phyloP scores from a whole-genome alignment of 257 asterid genomes.

The Solanum okadae region DNA sequence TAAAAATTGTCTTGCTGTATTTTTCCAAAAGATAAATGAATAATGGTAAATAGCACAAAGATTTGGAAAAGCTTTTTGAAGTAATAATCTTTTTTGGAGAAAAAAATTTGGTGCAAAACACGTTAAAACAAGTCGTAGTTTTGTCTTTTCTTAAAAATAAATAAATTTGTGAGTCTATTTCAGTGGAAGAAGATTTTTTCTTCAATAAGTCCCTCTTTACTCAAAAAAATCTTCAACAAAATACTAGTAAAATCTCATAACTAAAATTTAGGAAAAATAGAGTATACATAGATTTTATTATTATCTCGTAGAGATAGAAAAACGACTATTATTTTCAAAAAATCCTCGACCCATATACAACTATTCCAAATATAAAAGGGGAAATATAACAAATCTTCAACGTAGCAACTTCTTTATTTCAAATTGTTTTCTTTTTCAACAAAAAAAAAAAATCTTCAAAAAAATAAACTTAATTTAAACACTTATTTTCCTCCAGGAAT shows the following conservation, averaged over 20 bases:
- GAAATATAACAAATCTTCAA: too few species aligned
- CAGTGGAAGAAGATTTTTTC: not conserved
- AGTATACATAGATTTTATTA: fast-evolving
- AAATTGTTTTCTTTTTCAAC: not conserved
- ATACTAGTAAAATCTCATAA: not conserved
- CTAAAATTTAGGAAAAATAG: fast-evolving
- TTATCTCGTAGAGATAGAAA: too few species aligned
- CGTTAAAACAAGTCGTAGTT: not conserved
- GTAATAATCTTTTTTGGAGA: not conserved
- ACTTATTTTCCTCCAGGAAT: not conserved
- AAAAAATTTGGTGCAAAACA: not conserved
- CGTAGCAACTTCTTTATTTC: not conserved
- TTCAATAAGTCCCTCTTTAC: not conserved
- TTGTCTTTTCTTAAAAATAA: not conserved
- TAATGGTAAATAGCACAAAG: not conserved
- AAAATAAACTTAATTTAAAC: not conserved
- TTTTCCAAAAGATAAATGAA: not conserved
- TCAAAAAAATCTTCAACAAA: not conserved
- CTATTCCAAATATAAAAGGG: too few species aligned
- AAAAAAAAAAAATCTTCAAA: not conserved
- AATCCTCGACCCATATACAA: not conserved
- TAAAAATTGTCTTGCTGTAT: not conserved
- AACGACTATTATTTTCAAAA: fast-evolving
- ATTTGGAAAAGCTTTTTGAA: not conserved
- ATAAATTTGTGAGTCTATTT: not conserved